Evolutionary conservation across 2,329 filamentous ascomycete genomes (phyloP).

Genomic region (Tolypocladium tundrense): DNA sequence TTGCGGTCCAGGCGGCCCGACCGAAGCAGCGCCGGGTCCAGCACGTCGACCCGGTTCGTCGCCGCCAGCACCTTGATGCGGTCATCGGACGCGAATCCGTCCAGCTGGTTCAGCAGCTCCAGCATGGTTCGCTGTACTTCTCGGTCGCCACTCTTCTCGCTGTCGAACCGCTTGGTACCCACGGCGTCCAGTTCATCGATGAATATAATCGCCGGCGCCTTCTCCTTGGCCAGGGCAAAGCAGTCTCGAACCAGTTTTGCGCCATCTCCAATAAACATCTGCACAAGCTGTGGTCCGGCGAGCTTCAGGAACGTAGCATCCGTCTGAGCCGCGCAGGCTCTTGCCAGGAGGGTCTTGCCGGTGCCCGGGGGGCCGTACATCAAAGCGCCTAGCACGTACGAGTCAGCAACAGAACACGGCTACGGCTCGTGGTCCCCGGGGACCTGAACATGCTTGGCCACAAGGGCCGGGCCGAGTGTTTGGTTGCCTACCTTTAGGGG

Average conservation of each 20-base stretch:
- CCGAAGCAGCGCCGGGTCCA: conserved; percentile 83
- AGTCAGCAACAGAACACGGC: neutral
- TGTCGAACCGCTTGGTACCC: conserved; percentile 98
- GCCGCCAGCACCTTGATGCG: conserved; percentile 93
- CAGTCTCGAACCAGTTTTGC: conserved; percentile 96
- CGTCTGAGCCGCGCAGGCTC: conserved; percentile 94
- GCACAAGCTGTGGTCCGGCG: conserved; percentile 90
- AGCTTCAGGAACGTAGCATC: conserved; percentile 98
- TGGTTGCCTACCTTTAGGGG: conserved; percentile 69
- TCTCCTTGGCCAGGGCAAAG: conserved; percentile 96
- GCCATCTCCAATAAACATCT: conserved; percentile 99
- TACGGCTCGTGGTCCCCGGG: neutral
- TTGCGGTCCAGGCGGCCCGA: conserved; percentile 91
- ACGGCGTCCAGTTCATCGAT: conserved; percentile 97
- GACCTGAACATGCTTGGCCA: neutral
- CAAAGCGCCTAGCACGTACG: conserved; percentile 57
- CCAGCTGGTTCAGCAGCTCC: conserved; percentile 95
- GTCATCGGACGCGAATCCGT: conserved; percentile 94
- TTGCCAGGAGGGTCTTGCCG: conserved; percentile 82
- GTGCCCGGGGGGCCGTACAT: conserved; percentile 96
- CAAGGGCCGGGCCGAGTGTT: neutral
- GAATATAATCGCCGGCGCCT: conserved; percentile 98
- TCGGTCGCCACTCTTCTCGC: conserved; percentile 92
- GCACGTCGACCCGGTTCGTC: conserved; percentile 87
- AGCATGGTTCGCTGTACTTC: conserved; percentile 99